These are phyloP conservation scores for Blastobotrys aristatus DNA, from an alignment of 1,139 yeast genomes.

Conservation along the genomic window DNA sequence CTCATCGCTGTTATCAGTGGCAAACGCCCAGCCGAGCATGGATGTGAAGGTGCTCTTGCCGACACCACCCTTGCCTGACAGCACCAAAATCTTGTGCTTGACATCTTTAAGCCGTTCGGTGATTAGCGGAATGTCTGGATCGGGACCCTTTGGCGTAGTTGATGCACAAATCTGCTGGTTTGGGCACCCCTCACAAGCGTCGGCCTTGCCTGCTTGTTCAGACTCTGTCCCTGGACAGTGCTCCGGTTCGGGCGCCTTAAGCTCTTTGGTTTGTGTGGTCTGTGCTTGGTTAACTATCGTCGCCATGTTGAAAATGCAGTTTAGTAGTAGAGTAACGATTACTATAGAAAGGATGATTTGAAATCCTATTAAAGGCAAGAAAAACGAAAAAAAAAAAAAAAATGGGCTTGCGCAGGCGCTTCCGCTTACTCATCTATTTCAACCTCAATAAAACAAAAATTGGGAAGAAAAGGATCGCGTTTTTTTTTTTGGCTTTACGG, in stretches of 20 bases:
- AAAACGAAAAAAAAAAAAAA: background rate
- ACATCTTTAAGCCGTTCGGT: constrained; percentile 61
- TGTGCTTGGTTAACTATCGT: background rate
- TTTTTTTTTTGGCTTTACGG: too few relatives aligned
- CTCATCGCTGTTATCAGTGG: constrained; percentile 80
- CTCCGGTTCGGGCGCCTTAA: constrained; percentile 57
- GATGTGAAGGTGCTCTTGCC: constrained; percentile 96
- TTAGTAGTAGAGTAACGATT: too few relatives aligned
- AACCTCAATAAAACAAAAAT: too few relatives aligned
- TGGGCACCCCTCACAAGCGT: constrained; percentile 93
- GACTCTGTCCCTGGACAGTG: constrained; percentile 99
- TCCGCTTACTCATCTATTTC: too few relatives aligned
- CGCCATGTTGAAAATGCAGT: constrained; percentile 2
- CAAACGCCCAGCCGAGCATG: constrained; percentile 92
- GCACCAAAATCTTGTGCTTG: constrained; percentile 75
- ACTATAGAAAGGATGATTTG: too few relatives aligned
- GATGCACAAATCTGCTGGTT: constrained; percentile 86
- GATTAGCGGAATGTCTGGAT: constrained; percentile 85
- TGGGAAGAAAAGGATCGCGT: too few relatives aligned
- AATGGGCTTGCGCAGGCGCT: background rate
- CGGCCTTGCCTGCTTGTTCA: constrained; percentile 86
- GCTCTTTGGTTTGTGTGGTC: constrained; percentile 8
- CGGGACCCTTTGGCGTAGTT: constrained; percentile 81
- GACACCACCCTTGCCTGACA: constrained; percentile 97
- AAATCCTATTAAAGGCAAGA: background rate